Evolutionary conservation across 768 basidiomycete species (phyloP).

Genomic region (Suillus spraguei): DNA sequence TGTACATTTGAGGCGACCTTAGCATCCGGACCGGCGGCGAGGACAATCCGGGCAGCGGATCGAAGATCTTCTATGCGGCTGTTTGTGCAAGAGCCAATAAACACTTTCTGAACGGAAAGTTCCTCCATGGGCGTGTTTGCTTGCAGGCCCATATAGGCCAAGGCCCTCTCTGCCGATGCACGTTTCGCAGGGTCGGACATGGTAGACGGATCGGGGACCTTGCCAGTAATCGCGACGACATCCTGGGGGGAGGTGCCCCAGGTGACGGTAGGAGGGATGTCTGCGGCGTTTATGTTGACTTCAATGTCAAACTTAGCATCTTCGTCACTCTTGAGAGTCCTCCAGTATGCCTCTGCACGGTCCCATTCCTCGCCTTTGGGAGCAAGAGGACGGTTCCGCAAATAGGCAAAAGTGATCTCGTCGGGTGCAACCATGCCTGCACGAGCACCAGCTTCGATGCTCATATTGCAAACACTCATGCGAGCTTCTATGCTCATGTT

Average conservation of each 20-base stretch:
- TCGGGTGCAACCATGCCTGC: slow-evolving; percentile 94
- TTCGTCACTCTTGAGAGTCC: slow-evolving; percentile 74
- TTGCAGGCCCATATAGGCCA: slow-evolving; percentile 86
- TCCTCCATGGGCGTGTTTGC: slow-evolving; percentile 80
- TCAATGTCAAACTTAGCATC: slow-evolving; percentile 86
- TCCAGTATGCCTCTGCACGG: slow-evolving; percentile 84
- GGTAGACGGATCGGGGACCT: slow-evolving; percentile 73
- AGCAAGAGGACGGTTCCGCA: slow-evolving; percentile 76
- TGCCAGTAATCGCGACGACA: slow-evolving; percentile 78
- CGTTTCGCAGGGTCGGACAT: slow-evolving; percentile 68
- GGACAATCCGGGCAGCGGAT: slow-evolving; percentile 76
- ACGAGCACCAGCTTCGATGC: slow-evolving; percentile 90
- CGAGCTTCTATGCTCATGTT: slow-evolving; percentile 88
- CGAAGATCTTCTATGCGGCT: slow-evolving; percentile 92
- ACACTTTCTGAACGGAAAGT: slow-evolving; percentile 83
- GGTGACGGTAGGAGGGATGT: slow-evolving; percentile 88
- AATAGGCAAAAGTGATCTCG: slow-evolving; percentile 83
- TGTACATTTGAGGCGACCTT: slow-evolving; percentile 74
- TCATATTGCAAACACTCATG: slow-evolving; percentile 94
- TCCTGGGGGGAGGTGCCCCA: slow-evolving; percentile 96
- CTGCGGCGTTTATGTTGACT: slow-evolving; percentile 76
- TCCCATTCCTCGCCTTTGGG: slow-evolving; percentile 90
- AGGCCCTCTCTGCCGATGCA: slow-evolving; percentile 70
- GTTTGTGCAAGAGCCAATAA: slow-evolving; percentile 95
- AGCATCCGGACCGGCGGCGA: slow-evolving; percentile 72